A percentile compares a stretch with the other conserved stretches of the same genome.
phyloP scores from a whole-genome alignment of 306 rosid species.

The Corylus avellana region DNA sequence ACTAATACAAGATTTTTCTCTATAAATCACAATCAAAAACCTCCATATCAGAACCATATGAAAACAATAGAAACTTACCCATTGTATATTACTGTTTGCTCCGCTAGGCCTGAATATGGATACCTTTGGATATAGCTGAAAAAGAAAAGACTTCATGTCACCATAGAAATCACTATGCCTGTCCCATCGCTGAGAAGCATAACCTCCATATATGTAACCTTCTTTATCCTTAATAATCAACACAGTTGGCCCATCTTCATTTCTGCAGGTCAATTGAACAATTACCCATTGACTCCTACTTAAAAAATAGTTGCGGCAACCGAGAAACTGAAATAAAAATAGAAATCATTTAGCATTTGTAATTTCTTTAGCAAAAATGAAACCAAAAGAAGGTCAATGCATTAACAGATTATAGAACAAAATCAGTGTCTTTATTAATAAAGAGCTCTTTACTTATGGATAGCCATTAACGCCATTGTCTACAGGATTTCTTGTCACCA shows the following conservation, averaged over 20 bases:
- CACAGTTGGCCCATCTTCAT: slow-evolving; percentile 72
- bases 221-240: slow-evolving; percentile 78
- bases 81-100: slow-evolving; percentile 79
- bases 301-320: slow-evolving; percentile 22
- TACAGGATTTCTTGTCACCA: background rate
- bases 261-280: slow-evolving; percentile 60
- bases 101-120: slow-evolving; percentile 83
- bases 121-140: slow-evolving; percentile 77
- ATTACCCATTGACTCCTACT: slow-evolving; percentile 36
- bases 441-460: background rate
- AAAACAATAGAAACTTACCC: slow-evolving; percentile 56
- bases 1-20: background rate
- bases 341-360: slow-evolving; percentile 23
- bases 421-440: background rate
- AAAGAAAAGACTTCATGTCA: slow-evolving; percentile 77
- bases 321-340: slow-evolving; percentile 25
- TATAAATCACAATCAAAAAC: background rate
- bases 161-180: slow-evolving; percentile 90
- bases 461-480: background rate
- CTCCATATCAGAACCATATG: slow-evolving; percentile 9
- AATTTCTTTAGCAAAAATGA: background rate
- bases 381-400: background rate
- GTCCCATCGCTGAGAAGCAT: slow-evolving; percentile 92
- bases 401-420: background rate
- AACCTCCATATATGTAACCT: slow-evolving; percentile 84